Evolutionary conservation across 139 green algal genomes (phyloP), one percentile per base, ranked within the genome.

Genomic region (Pseudopediastrum boryanum): DNA sequence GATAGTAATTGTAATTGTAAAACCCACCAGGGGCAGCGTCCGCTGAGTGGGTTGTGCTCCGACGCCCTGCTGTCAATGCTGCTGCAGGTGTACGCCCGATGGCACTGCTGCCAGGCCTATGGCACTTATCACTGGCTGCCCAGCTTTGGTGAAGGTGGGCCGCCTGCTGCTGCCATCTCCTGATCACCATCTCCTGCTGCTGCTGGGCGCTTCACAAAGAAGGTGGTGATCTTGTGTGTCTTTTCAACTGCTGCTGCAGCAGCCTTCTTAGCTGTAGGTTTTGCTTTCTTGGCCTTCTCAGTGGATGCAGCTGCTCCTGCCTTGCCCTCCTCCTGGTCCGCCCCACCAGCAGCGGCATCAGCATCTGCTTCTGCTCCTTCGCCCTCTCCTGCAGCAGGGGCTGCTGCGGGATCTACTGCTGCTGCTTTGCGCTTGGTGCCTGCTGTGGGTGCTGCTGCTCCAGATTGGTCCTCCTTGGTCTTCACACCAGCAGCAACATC

Each of bases 201-300:
- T n/a, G n/a, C n/a, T n/a, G n/a, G n/a, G n/a, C n/a, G n/a, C n/a
- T n/a, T 77, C 48, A 48, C 35, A 52, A 78, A 78, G 51, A 78
- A 78, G 35, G 70, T 67, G 27, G 70, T 67, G 35, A 78, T 78
- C 35, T 67, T 77, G 70, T 78, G 51, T 10, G 43, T 71, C 5
- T 19, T 35, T 12, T 31, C 42, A 5, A 58, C 72, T 43, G n/a
- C 27, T 21, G 36, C 72, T 19, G 48, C 48, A 19, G 4, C 25
- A 9, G 41, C 56, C 39, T 58, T 70, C 3, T 39, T 31, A 21
- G 38, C 56, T 44, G 61, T 71, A 27, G 29, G 58, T 41, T 70
- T 61, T 29, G 59, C 73, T 3, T 59, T 61, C 59, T 80, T 80
- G 43, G 27, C 73, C 41, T 59, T 61, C 7, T 42, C 42, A 3